Evolutionary conservation across 2,329 filamentous ascomycete genomes (phyloP).

Genomic region (Fusarium sp.): DNA sequence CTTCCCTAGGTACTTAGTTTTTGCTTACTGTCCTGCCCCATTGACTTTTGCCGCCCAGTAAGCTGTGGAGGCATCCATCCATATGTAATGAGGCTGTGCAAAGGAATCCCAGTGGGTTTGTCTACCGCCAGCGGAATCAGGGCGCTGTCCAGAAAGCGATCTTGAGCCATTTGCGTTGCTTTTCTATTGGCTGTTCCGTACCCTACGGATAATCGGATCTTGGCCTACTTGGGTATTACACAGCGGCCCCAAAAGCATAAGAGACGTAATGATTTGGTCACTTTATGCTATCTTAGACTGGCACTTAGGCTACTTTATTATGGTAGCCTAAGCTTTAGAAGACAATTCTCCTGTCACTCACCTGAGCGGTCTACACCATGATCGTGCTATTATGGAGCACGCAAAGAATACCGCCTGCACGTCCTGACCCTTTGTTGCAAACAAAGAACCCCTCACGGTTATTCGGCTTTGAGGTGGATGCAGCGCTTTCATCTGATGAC

Average conservation of each 20-base stretch:
- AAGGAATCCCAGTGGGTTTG: background rate
- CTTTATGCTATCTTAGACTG: no score
- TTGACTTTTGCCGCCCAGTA: background rate
- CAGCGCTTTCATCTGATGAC: constrained; percentile 18
- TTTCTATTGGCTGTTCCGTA: constrained; percentile 22
- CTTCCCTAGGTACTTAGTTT: background rate
- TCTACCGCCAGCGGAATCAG: background rate
- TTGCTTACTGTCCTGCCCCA: background rate
- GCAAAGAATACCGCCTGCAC: background rate
- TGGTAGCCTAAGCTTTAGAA: no score
- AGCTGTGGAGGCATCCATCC: background rate
- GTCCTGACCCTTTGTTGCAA: background rate
- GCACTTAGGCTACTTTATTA: no score
- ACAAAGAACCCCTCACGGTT: background rate
- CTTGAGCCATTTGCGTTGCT: background rate
- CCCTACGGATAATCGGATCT: background rate
- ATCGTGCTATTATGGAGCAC: background rate
- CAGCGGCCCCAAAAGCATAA: no score
- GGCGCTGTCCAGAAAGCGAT: background rate
- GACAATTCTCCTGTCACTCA: no score
- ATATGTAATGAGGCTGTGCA: constrained; percentile 41
- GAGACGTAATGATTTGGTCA: no score
- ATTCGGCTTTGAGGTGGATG: background rate
- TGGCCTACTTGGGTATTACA: background rate
- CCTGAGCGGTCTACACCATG: background rate